phyloP scores from a whole-genome alignment of 768 basidiomycete genomes.

The Amanita pseudoporphyria region DNA sequence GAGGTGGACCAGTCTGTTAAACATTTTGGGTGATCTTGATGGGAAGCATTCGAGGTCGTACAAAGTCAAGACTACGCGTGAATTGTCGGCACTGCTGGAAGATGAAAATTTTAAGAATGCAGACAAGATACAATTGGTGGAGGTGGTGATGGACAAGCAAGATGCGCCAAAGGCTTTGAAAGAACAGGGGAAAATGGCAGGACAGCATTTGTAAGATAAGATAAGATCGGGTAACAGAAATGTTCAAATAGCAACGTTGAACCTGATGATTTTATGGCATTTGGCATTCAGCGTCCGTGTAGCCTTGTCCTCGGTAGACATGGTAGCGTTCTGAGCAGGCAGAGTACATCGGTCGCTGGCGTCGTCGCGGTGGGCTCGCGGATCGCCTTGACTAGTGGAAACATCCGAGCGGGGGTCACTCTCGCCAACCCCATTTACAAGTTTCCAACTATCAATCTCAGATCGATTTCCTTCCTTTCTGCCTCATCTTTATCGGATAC shows the following conservation, averaged over 20 bases:
- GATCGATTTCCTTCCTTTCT: constrained; percentile 18
- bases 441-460: constrained; percentile 9
- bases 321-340: constrained; percentile 24
- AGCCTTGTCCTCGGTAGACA: constrained; percentile 16
- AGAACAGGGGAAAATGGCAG: constrained; percentile 44
- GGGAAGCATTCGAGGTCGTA: constrained; percentile 48
- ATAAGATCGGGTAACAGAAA: constrained; percentile 17
- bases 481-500: constrained; percentile 16
- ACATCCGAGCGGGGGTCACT: constrained; percentile 26
- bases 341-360: constrained; percentile 30
- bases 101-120: constrained; percentile 51
- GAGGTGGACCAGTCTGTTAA: constrained; percentile 62
- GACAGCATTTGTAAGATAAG: constrained; percentile 17
- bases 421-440: constrained; percentile 4
- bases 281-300: constrained; percentile 18
- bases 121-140: constrained; percentile 67
- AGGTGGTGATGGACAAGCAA: constrained; percentile 62
- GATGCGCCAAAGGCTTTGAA: constrained; percentile 65
- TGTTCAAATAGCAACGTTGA: constrained; percentile 3
- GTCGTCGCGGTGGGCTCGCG: constrained; percentile 23
- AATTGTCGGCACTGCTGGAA: constrained; percentile 59
- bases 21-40: constrained; percentile 44
- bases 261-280: constrained; percentile 18
- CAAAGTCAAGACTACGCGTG: constrained; percentile 55
- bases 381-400: constrained; percentile 18